These are phyloP conservation scores for Nicotiana benthamiana DNA, from an alignment of 257 asterid species.

Conservation along the genomic window DNA sequence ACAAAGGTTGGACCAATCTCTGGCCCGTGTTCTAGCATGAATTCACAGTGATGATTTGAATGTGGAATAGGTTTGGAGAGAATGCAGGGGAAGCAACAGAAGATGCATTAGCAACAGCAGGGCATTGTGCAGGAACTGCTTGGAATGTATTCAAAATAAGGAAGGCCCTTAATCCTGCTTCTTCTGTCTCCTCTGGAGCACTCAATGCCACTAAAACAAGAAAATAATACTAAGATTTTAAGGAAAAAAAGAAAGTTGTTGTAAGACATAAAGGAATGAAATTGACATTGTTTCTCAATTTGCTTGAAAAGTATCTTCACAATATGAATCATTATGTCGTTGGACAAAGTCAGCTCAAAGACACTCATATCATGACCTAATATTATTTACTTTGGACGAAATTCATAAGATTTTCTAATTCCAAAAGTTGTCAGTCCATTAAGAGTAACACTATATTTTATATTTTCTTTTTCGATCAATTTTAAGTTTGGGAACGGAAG, in stretches of 20 bases:
- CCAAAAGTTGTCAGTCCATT: too few species aligned
- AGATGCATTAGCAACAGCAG: slow-evolving; percentile 63
- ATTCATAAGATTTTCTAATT: too few species aligned
- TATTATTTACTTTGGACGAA: too few species aligned
- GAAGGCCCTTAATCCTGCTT: slow-evolving; percentile 62
- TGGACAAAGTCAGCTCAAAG: not conserved
- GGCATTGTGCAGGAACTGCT: slow-evolving; percentile 64
- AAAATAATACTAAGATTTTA: not conserved
- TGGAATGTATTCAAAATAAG: slow-evolving; percentile 79
- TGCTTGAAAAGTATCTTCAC: not conserved
- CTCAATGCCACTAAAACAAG: slow-evolving; percentile 30
- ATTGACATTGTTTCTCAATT: not conserved
- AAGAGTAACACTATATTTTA: too few species aligned
- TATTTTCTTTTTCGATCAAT: too few species aligned
- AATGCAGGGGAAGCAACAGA: slow-evolving; percentile 78
- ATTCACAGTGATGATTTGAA: not conserved
- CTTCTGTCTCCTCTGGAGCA: slow-evolving; percentile 34
- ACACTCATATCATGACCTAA: too few species aligned
- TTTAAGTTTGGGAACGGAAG: too few species aligned
- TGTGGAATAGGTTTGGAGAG: slow-evolving; percentile 54
- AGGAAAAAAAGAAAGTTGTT: not conserved
- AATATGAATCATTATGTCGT: not conserved
- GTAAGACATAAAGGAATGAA: not conserved
- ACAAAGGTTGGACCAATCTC: too few species aligned
- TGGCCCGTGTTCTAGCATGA: too few species aligned